Evolutionary conservation across 345 rosid species (phyloP).

Genomic region (Murraya koenigii): DNA sequence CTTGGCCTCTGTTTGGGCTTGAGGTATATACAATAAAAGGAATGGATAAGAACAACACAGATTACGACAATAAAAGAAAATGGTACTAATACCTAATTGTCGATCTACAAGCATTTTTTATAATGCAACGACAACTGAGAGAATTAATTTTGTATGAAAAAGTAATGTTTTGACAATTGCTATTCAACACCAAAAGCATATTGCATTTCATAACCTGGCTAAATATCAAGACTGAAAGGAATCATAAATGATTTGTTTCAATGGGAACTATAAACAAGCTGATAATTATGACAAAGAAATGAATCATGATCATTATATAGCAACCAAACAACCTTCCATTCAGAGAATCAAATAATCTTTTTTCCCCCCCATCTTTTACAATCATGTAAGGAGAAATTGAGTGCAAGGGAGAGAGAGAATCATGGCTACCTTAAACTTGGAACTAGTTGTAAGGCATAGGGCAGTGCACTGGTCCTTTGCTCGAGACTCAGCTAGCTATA

Average conservation of each 20-base stretch:
- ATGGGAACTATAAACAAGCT: background rate
- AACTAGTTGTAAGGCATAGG: constrained; percentile 5
- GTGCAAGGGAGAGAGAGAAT: constrained; percentile 11
- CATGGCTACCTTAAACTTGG: constrained; percentile 22
- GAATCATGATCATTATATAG: constrained; percentile 20
- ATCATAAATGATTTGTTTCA: background rate
- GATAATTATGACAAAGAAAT: constrained; percentile 3
- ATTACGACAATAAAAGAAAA: background rate
- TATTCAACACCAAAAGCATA: background rate
- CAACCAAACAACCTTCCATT: constrained; percentile 32
- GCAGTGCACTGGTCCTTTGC: constrained; percentile 14
- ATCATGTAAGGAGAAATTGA: constrained; percentile 16
- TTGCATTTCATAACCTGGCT: background rate
- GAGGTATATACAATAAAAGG: background rate
- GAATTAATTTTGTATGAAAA: background rate
- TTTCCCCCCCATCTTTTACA: constrained; percentile 19
- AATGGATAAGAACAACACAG: background rate
- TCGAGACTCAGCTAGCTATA: constrained; percentile 15
- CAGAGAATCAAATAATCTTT: constrained; percentile 13
- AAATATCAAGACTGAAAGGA: background rate
- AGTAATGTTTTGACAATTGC: background rate
- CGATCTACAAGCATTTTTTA: too few species aligned
- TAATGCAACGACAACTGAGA: too few species aligned
- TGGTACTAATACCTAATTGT: background rate
- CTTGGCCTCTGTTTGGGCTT: background rate